Percentiles rank a stretch among this genome's conserved stretches.
phyloP scores from a whole-genome alignment of 345 rosid genomes.

The Chamaenerion angustifolium region DNA sequence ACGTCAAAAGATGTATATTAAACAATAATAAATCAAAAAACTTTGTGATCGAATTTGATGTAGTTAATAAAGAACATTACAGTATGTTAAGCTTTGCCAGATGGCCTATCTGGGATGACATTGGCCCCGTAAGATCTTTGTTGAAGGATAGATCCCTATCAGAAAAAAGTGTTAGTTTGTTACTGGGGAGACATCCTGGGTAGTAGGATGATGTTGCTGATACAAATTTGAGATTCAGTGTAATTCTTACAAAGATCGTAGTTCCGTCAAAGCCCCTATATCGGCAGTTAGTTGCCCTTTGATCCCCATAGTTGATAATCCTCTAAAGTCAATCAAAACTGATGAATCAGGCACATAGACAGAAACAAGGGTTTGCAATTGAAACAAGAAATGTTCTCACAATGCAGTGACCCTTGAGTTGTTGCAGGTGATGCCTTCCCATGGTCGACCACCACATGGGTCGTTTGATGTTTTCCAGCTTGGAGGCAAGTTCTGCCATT shows the following conservation, averaged over 20 bases:
- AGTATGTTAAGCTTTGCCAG: slow-evolving; percentile 61
- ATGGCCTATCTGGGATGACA: slow-evolving; percentile 66
- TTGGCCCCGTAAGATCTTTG: slow-evolving; percentile 54
- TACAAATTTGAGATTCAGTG: background rate
- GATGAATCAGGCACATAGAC: background rate
- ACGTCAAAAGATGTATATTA: background rate
- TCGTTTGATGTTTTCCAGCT: slow-evolving; percentile 58
- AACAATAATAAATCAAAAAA: background rate
- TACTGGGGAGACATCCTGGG: too few relatives aligned
- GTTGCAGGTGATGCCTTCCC: slow-evolving; percentile 86
- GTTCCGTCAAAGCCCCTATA: slow-evolving; percentile 72
- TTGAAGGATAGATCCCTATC: slow-evolving; percentile 82
- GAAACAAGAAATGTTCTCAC: slow-evolving; percentile 25
- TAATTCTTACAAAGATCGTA: slow-evolving; percentile 66
- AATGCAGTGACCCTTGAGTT: slow-evolving; percentile 60
- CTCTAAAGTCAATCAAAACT: slow-evolving; percentile 26
- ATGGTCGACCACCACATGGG: slow-evolving; percentile 58
- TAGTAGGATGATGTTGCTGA: too few relatives aligned
- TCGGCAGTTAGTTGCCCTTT: slow-evolving; percentile 79
- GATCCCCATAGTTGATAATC: slow-evolving; percentile 72
- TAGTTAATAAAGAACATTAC: slow-evolving; percentile 22
- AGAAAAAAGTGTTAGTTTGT: too few relatives aligned
- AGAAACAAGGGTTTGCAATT: background rate
- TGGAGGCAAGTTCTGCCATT: slow-evolving; percentile 66
- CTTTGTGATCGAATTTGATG: background rate